Base-by-base conservation (phyloP, 345 rosid species). In the Hibiscus mutabilis region DNA sequence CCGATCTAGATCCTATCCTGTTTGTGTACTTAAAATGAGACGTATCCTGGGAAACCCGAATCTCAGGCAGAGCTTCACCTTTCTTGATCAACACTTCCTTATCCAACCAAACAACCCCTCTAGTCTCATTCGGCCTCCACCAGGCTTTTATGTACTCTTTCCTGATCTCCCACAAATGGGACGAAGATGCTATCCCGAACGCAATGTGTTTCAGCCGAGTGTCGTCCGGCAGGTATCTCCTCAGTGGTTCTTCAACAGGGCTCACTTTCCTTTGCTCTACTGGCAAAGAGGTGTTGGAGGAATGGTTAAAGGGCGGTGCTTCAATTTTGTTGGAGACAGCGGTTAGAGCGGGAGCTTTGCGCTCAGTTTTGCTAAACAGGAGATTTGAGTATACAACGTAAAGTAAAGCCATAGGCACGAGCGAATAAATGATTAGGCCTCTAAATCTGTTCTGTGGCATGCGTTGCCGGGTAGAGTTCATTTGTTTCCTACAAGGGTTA, bases 71-170 rank as follows among this genome's bases (percentile, higher is more conserved):
- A 21, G 29, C 29, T 57, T 55, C 59, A 19, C 29, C 29, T 84
- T 73, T 21, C 64, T 78, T 69, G 0, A 70, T 76, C 2, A 74
- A 72, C 46, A 87, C 93, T 52, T 51, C 64, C 80, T 68, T 74
- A 61, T 94, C 98, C 58, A 88, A 67, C 97, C 95, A 89, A 57
- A 88, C 95, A 0, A 87, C 79, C 5, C 95, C 96, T 64, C 96
- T 82, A 12, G 86, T 89, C 80, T 83, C 76, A 16, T 73, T 72
- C 1, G 96, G 92, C 75, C 87, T 83, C 94, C 94, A 91, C 96
- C 96, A 87, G 16, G 82, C 47, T 70, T 91, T 93, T 12, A 93
- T 92, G 71, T 93, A 91, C 75, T 88, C 88, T 74, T 93, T 89
- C 55, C 98, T 80, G 31, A 75, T 83, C 22, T 93, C 87, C 91